These are phyloP conservation scores for Cryptosporidium bovis DNA, from an alignment of 169 alveolate species.

Conservation along the genomic window DNA sequence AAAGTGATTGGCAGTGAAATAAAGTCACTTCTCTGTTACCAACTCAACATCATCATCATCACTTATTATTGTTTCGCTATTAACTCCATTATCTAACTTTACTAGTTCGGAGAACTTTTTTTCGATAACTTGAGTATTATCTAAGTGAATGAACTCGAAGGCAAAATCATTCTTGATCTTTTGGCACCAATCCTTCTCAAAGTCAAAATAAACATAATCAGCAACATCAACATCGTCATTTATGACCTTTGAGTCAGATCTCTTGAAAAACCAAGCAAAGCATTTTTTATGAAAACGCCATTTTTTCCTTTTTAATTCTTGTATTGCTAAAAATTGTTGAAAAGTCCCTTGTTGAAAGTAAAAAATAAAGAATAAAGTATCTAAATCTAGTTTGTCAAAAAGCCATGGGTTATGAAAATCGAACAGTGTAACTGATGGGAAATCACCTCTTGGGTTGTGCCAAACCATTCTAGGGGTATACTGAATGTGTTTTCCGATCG, in stretches of 20 bases:
- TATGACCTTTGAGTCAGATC: conserved; percentile 71
- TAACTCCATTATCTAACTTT: too few species aligned
- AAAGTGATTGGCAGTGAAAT: too few species aligned
- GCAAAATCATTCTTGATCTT: conserved; percentile 76
- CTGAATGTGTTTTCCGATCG: conserved; percentile 58
- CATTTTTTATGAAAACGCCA: conserved; percentile 81
- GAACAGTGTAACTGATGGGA: conserved; percentile 52
- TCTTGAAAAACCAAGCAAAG: conserved; percentile 80
- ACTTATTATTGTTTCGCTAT: too few species aligned
- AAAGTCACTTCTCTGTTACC: too few species aligned
- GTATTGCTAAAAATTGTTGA: conserved; percentile 78
- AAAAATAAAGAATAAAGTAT: conserved; percentile 81
- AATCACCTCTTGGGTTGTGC: conserved; percentile 65
- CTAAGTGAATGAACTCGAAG: conserved; percentile 76
- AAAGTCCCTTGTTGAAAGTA: conserved; percentile 81
- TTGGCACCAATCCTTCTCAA: conserved; percentile 80
- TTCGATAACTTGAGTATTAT: conserved; percentile 37
- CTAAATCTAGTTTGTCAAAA: conserved; percentile 75
- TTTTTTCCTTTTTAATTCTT: conserved; percentile 78
- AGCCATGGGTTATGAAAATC: conserved; percentile 26
- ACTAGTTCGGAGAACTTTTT: too few species aligned
- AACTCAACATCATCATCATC: too few species aligned
- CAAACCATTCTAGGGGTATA: conserved; percentile 73
- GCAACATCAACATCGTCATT: conserved; percentile 75
- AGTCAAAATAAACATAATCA: conserved; percentile 77